Evolutionary conservation across 179 eudicot genomes (phyloP), one percentile per base, ranked within the genome.

Genomic region (Dionaea muscipula): DNA sequence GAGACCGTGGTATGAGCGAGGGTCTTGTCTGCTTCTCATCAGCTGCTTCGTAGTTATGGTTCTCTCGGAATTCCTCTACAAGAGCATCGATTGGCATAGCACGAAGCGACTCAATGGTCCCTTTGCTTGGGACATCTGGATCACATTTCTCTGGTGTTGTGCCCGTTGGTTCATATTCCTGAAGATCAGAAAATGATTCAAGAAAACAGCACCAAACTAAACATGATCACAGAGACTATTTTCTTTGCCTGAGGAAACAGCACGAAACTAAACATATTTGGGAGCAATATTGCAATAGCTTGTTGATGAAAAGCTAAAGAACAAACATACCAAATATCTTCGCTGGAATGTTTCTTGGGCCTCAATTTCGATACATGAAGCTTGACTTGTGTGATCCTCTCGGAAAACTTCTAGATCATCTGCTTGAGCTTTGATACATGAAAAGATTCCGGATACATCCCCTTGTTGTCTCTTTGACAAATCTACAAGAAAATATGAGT

Each of bases 151-250:
- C 54, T 24, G 99, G 96, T 54, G 99, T 88, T 21, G 79, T 63
- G 33, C 99, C 96, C 1, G 83, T 84, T 66, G 88, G 82, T 70
- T 93, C 94, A 50, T 93, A 93, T 26, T 93, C 99, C 99, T 93
- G 73, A 36, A 7, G 43, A 63, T 27, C 22, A 51, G 10, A 25
- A n/a, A 17, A 9, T 6, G 26, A n/a, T 10, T 7, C 12, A 4
- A 44, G 10, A 21, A 44, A 8, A n/a, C 1, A 20, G 51, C 26
- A 47, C 51, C 14, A 19, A 7, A 18, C 8, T 13, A 2, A 16
- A 16, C 16, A 44, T 1, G 10, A 8, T 16, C 19, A 1, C n/a
- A n/a, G n/a, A n/a, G n/a, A n/a, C n/a, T n/a, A n/a, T n/a, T n/a
- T n/a, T n/a, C n/a, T n/a, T n/a, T n/a, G n/a, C n/a, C n/a, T n/a